phyloP scores from a whole-genome alignment of 2,329 filamentous ascomycete genomes.

The Fusarium algeriense region DNA sequence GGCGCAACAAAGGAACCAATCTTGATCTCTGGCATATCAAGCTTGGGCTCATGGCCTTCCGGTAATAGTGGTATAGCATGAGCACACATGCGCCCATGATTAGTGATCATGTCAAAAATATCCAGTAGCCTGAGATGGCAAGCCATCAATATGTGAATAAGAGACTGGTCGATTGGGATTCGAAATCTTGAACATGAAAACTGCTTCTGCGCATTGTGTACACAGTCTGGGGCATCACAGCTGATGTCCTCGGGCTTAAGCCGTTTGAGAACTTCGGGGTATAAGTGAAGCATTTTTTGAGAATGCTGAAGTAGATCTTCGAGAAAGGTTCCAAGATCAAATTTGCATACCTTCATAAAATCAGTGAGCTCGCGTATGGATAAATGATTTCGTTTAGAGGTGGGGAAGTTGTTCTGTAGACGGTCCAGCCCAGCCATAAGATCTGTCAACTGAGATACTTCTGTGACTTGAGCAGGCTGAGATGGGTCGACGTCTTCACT shows the following conservation, averaged over 20 bases:
- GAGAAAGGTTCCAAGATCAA: constrained; percentile 46
- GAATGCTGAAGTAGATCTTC: constrained; percentile 52
- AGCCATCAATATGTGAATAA: constrained; percentile 54
- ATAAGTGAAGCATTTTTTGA: constrained; percentile 53
- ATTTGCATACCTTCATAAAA: constrained; percentile 43
- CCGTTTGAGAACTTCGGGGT: constrained; percentile 48
- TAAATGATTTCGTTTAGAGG: constrained; percentile 31
- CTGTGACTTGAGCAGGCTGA: neutral
- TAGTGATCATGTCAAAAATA: constrained; percentile 52
- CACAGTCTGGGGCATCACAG: constrained; percentile 52
- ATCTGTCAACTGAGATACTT: constrained; percentile 34
- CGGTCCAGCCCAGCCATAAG: constrained; percentile 43
- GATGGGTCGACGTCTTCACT: constrained; percentile 3
- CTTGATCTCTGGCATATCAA: constrained; percentile 56
- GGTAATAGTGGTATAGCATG: constrained; percentile 47
- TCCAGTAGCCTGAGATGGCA: constrained; percentile 56
- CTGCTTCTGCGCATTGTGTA: constrained; percentile 46
- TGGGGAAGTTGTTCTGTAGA: constrained; percentile 30
- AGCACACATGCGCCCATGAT: constrained; percentile 50
- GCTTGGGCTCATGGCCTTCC: constrained; percentile 46
- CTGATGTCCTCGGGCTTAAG: constrained; percentile 12
- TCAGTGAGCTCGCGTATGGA: constrained; percentile 43
- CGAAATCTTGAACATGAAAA: constrained; percentile 24
- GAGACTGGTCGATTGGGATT: constrained; percentile 49
- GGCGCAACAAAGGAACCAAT: constrained; percentile 56